A percentile compares a stretch with the other conserved stretches of the same genome.
Evolutionary conservation across 2,329 filamentous ascomycete genomes (phyloP).

Genomic region (Colletotrichum sp.): DNA sequence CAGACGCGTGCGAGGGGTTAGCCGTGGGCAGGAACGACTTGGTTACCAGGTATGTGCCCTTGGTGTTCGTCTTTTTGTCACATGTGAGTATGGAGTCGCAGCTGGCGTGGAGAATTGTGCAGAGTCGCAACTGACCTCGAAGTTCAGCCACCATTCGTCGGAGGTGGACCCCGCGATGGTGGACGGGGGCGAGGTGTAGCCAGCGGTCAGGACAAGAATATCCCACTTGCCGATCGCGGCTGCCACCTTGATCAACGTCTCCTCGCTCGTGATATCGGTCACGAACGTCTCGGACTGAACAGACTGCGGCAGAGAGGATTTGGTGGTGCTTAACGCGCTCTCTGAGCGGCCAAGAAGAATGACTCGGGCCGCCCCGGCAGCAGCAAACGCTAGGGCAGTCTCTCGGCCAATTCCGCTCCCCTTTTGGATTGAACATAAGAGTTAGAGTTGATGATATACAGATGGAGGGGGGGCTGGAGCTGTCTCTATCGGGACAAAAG

Average conservation of each 20-base stretch:
- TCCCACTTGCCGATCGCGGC: constrained; percentile 21
- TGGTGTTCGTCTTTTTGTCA: constrained; percentile 50
- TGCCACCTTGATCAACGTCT: constrained; percentile 1
- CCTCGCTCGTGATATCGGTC: constrained; percentile 7
- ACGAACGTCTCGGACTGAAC: neutral
- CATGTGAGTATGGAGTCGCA: neutral
- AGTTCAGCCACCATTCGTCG: constrained; percentile 27
- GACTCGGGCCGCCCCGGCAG: constrained; percentile 42
- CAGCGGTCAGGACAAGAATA: constrained; percentile 21
- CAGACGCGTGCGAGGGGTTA: constrained; percentile 15
- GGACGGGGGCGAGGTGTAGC: constrained; percentile 20
- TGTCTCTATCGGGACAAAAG: neutral
- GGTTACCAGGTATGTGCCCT: constrained; percentile 49
- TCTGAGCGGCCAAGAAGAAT: constrained; percentile 43
- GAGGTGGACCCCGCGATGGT: constrained; percentile 18
- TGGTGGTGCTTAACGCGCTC: constrained; percentile 29
- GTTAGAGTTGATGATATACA: neutral
- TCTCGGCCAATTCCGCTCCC: constrained; percentile 65
- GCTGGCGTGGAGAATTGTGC: neutral
- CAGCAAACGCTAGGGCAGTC: constrained; percentile 64
- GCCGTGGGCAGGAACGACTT: constrained; percentile 49
- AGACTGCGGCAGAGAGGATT: constrained; percentile 23
- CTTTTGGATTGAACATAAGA: neutral
- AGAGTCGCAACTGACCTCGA: constrained; percentile 24
- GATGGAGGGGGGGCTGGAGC: neutral